These are phyloP conservation scores for Yamadazyma friedrichii DNA, from an alignment of 1,139 yeast genomes.

Conservation along the genomic window DNA sequence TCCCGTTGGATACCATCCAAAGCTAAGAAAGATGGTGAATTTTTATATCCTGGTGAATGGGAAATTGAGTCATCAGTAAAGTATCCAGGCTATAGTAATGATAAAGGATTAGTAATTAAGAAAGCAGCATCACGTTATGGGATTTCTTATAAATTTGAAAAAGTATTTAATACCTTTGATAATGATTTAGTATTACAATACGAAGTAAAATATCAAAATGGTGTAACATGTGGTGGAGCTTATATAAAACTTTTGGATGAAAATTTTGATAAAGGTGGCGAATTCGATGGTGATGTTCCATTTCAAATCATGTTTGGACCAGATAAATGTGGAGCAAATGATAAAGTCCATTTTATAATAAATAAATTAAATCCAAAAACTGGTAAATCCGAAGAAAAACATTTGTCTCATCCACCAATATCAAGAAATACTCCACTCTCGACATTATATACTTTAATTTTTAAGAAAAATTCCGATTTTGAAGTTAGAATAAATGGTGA, in stretches of 20 bases:
- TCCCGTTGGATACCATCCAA: constrained; percentile 65
- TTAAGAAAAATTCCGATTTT: constrained; percentile 61
- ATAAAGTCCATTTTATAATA: constrained; percentile 76
- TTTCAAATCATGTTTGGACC: constrained; percentile 95
- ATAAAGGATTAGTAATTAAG: constrained; percentile 73
- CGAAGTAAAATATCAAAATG: constrained; percentile 80
- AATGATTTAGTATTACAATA: constrained; percentile 80
- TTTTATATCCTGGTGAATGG: constrained; percentile 72
- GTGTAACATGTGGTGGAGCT: constrained; percentile 84
- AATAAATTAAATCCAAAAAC: constrained; percentile 55
- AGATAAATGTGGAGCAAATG: constrained; percentile 79
- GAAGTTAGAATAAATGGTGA: constrained; percentile 85
- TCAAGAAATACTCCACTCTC: constrained; percentile 59
- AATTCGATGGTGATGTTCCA: constrained; percentile 60
- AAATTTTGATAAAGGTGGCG: constrained; percentile 28
- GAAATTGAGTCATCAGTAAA: constrained; percentile 51
- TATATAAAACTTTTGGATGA: constrained; percentile 70
- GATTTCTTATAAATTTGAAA: constrained; percentile 58
- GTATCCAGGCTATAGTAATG: constrained; percentile 59
- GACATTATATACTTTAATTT: constrained; percentile 71
- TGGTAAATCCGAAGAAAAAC: constrained; percentile 67
- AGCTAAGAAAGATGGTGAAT: constrained; percentile 41
- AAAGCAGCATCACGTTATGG: constrained; percentile 80
- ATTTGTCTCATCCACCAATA: constrained; percentile 64
- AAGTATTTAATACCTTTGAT: constrained; percentile 53